Conservation (phyloP, 2,329 filamentous ascomycete genomes). For the Xylogone sp. region DNA sequence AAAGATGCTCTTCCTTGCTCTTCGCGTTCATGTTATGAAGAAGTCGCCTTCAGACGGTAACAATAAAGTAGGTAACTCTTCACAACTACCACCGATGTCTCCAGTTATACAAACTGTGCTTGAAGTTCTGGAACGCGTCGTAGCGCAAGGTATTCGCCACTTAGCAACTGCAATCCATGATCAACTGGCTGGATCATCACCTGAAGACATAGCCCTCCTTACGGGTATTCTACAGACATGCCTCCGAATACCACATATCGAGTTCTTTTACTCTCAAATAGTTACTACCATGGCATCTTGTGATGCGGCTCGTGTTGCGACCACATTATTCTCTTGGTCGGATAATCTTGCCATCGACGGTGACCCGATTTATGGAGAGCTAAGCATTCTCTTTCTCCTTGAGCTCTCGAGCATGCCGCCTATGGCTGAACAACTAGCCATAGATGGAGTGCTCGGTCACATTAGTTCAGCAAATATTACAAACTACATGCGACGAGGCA, state of each 20-base stretch:
- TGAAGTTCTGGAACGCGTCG: slow-evolving; percentile 74
- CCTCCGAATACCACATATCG: slow-evolving; percentile 72
- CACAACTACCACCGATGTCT: slow-evolving; percentile 16
- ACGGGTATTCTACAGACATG: slow-evolving; percentile 86
- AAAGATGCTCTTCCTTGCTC: slow-evolving; percentile 77
- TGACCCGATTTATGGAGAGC: slow-evolving; percentile 89
- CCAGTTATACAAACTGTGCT: slow-evolving; percentile 39
- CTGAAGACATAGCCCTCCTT: slow-evolving; percentile 80
- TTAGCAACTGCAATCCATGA: slow-evolving; percentile 82
- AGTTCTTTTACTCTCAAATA: slow-evolving; percentile 67
- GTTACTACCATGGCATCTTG: slow-evolving; percentile 67
- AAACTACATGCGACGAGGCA: slow-evolving; percentile 66
- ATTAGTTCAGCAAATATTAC: slow-evolving; percentile 77
- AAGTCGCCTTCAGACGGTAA: slow-evolving; percentile 17
- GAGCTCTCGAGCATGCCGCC: slow-evolving; percentile 78
- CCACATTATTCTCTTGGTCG: slow-evolving; percentile 89
- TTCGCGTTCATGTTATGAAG: slow-evolving; percentile 57
- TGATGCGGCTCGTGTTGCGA: slow-evolving; percentile 74
- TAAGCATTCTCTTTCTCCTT: slow-evolving; percentile 84
- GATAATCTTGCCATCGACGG: slow-evolving; percentile 73
- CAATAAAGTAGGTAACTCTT: slow-evolving; percentile 21
- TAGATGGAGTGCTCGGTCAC: slow-evolving; percentile 77
- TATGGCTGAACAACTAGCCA: slow-evolving; percentile 85
- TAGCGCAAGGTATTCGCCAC: slow-evolving; percentile 77
- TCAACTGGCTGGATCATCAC: slow-evolving; percentile 57